Conservation (phyloP, 176 grass and related monocot species). For the Oropetium thomaeum region DNA sequence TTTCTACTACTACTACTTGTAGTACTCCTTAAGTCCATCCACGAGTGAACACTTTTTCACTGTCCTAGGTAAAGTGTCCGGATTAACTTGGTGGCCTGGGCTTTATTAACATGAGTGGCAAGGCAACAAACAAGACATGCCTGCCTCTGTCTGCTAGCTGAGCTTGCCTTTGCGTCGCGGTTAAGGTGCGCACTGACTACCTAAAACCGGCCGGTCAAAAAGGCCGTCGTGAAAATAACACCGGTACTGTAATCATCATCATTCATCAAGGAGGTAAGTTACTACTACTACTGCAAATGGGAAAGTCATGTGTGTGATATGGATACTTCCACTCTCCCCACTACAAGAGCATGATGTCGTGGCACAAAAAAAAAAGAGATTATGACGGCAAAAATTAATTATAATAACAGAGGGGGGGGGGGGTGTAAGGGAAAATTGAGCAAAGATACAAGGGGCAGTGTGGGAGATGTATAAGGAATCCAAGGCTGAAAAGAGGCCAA, state of each 20-base stretch:
- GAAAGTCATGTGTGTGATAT: neutral
- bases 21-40: conserved; percentile 8
- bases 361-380: neutral
- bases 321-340: neutral
- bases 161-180: conserved; percentile 49
- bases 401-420: no score
- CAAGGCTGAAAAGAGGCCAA: conserved; percentile 35
- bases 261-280: neutral
- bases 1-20: neutral
- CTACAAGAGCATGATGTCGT: neutral
- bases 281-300: neutral
- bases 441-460: conserved; percentile 14
- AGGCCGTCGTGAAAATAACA: neutral
- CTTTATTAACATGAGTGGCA: no score
- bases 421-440: neutral
- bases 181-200: conserved; percentile 38
- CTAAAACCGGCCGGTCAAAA: conserved; percentile 34
- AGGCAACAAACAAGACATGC: no score
- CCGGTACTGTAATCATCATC: no score
- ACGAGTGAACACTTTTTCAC: neutral
- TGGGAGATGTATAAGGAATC: conserved; percentile 63
- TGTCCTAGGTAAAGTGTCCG: neutral
- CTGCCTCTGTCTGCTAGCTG: no score
- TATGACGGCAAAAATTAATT: no score
- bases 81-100: neutral